Evolutionary conservation across 2,329 filamentous ascomycete genomes (phyloP).

Genomic region (Beauveria sp.): DNA sequence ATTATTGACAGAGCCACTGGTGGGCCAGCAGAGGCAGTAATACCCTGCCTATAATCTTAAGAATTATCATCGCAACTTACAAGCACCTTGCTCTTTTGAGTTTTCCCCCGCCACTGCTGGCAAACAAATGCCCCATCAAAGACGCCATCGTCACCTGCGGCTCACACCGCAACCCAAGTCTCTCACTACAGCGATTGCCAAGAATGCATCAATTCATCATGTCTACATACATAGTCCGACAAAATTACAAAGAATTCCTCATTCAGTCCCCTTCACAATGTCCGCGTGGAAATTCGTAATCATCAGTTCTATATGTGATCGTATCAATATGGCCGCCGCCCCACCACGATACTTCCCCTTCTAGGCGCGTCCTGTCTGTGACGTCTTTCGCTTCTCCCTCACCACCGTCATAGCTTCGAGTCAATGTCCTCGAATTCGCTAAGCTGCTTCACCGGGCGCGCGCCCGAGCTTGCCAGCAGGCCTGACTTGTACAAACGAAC

Average conservation of each 20-base stretch:
- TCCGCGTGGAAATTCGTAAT: constrained; percentile 4
- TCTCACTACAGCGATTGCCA: neutral
- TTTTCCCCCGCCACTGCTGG: no score
- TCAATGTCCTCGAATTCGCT: constrained; percentile 81
- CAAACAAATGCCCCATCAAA: neutral
- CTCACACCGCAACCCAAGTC: neutral
- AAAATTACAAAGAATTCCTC: neutral
- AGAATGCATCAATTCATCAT: neutral
- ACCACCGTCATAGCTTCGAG: constrained; percentile 56
- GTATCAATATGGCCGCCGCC: neutral
- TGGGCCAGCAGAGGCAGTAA: no score
- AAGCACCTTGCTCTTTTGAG: no score
- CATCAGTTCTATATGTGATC: constrained; percentile 5
- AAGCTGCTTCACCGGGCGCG: constrained; percentile 65
- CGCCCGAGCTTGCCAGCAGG: constrained; percentile 64
- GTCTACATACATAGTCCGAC: neutral
- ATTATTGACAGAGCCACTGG: no score
- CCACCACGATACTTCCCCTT: neutral
- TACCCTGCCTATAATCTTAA: no score
- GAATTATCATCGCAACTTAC: no score
- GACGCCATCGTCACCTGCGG: neutral
- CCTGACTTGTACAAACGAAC: constrained; percentile 74
- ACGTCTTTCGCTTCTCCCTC: neutral
- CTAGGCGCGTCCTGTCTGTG: neutral
- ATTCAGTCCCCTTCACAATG: neutral